Percentiles rank a stretch among this genome's conserved stretches.
Evolutionary conservation across 305 asterid genomes (phyloP).

Genomic region (Ajuga reptans): DNA sequence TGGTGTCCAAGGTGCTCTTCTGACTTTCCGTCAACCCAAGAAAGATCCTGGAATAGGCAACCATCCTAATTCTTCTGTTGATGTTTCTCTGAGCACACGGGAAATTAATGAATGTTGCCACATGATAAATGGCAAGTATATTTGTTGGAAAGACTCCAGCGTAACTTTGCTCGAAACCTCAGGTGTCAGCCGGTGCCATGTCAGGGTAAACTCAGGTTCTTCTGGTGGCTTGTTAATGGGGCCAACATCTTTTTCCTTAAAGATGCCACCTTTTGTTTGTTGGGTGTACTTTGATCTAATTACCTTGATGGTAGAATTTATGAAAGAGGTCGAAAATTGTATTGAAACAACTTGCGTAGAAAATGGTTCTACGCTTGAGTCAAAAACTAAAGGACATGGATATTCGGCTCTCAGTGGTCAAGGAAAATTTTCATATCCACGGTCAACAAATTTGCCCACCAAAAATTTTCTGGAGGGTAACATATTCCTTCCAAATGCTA

Average conservation of each 20-base stretch:
- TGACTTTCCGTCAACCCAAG: slow-evolving; percentile 33
- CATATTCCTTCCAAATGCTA: slow-evolving; percentile 61
- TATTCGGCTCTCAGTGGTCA: slow-evolving; percentile 29
- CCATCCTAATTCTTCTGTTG: slow-evolving; percentile 26
- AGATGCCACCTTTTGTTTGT: slow-evolving; percentile 64
- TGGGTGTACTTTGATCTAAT: slow-evolving; percentile 68
- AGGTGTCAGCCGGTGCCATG: slow-evolving; percentile 51
- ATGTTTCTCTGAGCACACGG: slow-evolving; percentile 31
- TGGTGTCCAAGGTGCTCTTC: slow-evolving; percentile 61
- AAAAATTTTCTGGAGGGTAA: slow-evolving; percentile 44
- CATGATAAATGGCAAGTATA: slow-evolving; percentile 28
- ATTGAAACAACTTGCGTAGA: slow-evolving; percentile 29
- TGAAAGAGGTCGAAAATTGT: slow-evolving; percentile 42
- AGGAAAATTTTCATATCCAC: slow-evolving; percentile 30
- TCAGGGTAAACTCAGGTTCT: slow-evolving; percentile 40
- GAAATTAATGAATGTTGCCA: slow-evolving; percentile 35
- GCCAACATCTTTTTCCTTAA: slow-evolving; percentile 58
- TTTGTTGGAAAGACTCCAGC: slow-evolving; percentile 35
- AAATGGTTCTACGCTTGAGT: slow-evolving; percentile 23
- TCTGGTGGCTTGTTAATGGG: slow-evolving; percentile 46
- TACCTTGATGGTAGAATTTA: slow-evolving; percentile 33
- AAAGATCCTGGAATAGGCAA: slow-evolving; percentile 29
- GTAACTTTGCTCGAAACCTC: slow-evolving; percentile 68
- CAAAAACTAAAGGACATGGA: slow-evolving; percentile 23
- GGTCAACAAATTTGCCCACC: slow-evolving; percentile 26